Base-by-base conservation (phyloP, 2,329 filamentous ascomycete species). In the Colletotrichum godetiae region DNA sequence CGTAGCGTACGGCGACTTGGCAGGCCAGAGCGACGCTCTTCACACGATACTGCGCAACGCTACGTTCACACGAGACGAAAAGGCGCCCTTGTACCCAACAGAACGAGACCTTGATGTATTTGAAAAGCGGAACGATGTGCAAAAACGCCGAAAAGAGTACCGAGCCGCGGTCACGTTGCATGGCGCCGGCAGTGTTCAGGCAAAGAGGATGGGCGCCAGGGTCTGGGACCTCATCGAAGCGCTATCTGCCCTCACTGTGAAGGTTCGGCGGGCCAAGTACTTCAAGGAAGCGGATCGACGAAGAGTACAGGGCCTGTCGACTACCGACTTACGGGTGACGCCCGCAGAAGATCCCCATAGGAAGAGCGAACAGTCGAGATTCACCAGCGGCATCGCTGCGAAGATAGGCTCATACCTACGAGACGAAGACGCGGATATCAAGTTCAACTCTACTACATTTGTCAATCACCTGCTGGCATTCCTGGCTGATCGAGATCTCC, bases 31-130 rank as follows among this genome's bases (percentile, higher is more conserved):
- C 29, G 49, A 64, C 46, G 29, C 15, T 3, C 61, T 64, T 13
- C 19, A 64, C 33, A 29, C 27, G 29, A 53, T 64, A 13, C 24
- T 64, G n/a, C 42, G 27, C 27, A 52, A 55, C 22, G 13, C 29
- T 15, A 64, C 49, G 31, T 64, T 53, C 13, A 64, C 27, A n/a
- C 27, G 46, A 52, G 61, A 64, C 24, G 27, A 64, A 24, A 53
- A 64, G 27, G 61, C 46, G 19, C 42, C 49, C 12, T n/a, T 64
- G 46, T 64, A 64, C 42, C 42, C 49, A 53, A 64, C 29, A 55
- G 0, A 53, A 33, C 12, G 15, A 64, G 61, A 64, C 29, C 49
- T 64, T 8, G 46, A 52, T 11, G 7, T 24, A 37, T 64, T 64
- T 53, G 31, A 64, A 31, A 37, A 55, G 19, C 49, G 49, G 29